Evolutionary conservation across 768 basidiomycete species (phyloP).

Genomic region (Hypholoma sublateritium): DNA sequence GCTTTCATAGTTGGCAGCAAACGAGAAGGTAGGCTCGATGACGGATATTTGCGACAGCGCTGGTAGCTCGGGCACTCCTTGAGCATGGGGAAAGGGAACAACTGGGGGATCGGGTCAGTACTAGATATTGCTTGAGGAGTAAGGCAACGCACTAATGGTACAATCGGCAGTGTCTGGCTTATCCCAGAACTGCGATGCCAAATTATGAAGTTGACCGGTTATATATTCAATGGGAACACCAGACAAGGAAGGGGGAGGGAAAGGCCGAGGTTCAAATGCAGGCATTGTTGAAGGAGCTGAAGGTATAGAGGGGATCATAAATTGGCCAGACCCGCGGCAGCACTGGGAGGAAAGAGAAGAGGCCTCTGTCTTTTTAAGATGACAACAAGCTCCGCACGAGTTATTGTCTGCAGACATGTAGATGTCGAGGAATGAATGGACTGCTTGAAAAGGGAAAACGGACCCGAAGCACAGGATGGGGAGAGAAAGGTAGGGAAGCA

Average conservation of each 20-base stretch:
- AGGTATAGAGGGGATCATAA: constrained; percentile 26
- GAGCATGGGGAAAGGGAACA: constrained; percentile 48
- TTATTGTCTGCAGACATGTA: constrained; percentile 27
- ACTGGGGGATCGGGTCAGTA: constrained; percentile 31
- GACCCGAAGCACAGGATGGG: constrained; percentile 21
- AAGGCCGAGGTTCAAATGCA: constrained; percentile 55
- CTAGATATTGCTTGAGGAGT: background rate
- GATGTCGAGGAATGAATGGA: constrained; percentile 12
- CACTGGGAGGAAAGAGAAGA: constrained; percentile 28
- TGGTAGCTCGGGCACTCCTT: constrained; percentile 33
- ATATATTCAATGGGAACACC: constrained; percentile 75
- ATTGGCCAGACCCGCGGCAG: constrained; percentile 43
- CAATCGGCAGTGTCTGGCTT: constrained; percentile 77
- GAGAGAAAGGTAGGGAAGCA: constrained; percentile 4
- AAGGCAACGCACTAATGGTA: constrained; percentile 57
- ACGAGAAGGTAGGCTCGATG: constrained; percentile 28
- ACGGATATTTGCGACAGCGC: constrained; percentile 26
- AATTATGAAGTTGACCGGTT: constrained; percentile 61
- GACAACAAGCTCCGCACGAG: constrained; percentile 9
- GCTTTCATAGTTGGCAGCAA: constrained; percentile 36
- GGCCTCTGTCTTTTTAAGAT: constrained; percentile 30
- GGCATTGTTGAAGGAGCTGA: constrained; percentile 28
- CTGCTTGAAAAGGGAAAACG: constrained; percentile 29
- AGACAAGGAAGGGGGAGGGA: constrained; percentile 61
- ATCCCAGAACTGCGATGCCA: constrained; percentile 73